Evolutionary conservation across 164 flowering plant species (phyloP), one percentile per base, ranked within the genome.

Genomic region (Hamamelis virginiana): DNA sequence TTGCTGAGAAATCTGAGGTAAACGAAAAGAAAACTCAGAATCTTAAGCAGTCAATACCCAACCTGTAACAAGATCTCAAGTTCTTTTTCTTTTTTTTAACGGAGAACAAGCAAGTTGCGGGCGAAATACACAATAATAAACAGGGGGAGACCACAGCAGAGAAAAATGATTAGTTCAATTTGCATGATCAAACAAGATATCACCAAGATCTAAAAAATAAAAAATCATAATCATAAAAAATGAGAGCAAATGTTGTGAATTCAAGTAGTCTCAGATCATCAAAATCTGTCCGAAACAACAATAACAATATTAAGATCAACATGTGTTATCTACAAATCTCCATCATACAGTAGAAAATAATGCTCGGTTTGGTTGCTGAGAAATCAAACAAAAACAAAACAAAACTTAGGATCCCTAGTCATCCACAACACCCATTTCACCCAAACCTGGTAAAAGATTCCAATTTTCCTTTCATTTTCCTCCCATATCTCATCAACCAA

Each of bases 121-220:
- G 41, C 41, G 6, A 23, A 5, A 10, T 28, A 26, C 15, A 9
- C 18, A 26, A 58, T 33, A 26, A 57, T 23, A 8, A 57, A 16
- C 60, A 57, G 28, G 6, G 41, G 41, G 41, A 33, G 41, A 33
- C 41, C 6, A 33, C 41, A 23, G 23, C 27, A 23, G 25, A 57
- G 25, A 13, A 23, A 27, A 23, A 9, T 16, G 41, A 26, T 59
- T 15, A 9, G 15, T 26, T 1, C 13, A n/a, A 26, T 26, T 59
- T 15, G 14, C 27, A 55, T n/a, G 59, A n/a, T 53, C 58, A 53
- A 18, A 26, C 19, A 1, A 9, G 18, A 56, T 56, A 27, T 26
- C 19, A 59, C 9, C 43, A 56, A 59, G 62, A 59, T 59, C 62
- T 59, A 59, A 12, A 59, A 16, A n/a, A n/a, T n/a, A n/a, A n/a